These are phyloP conservation scores for Acrocalymma vagum DNA, from an alignment of 2,329 filamentous ascomycete species.

Conservation along the genomic window DNA sequence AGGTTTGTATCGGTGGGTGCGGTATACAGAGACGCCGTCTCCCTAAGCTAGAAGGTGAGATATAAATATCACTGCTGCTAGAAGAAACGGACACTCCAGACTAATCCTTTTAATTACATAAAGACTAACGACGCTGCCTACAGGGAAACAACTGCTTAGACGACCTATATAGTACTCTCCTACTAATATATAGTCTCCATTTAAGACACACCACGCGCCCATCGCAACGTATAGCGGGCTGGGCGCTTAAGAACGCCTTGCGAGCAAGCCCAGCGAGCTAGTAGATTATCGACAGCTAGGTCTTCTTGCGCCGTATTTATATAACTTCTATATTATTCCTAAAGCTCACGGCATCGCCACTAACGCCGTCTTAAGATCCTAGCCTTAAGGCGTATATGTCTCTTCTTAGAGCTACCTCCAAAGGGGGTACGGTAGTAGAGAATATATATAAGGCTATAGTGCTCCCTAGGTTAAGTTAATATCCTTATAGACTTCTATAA, in stretches of 20 bases:
- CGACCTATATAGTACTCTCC: neutral
- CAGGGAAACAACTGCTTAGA: conserved; percentile 1
- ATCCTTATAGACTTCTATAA: conserved; percentile 1
- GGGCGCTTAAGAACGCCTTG: conserved; percentile 1
- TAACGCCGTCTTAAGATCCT: conserved; percentile 1
- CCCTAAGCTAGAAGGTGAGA: conserved; percentile 1
- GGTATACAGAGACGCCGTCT: conserved; percentile 2
- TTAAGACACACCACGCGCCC: conserved; percentile 3
- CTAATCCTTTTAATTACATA: conserved; percentile 3
- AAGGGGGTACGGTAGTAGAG: neutral
- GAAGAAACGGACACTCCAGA: conserved; percentile 4
- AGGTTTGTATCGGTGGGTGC: conserved; percentile 1
- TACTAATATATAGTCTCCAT: conserved; percentile 1
- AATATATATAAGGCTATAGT: conserved; percentile 3
- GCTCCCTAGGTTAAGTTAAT: neutral
- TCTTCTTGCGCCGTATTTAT: conserved; percentile 5
- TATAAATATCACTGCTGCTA: neutral
- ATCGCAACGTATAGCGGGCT: neutral
- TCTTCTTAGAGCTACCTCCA: neutral
- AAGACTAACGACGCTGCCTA: neutral
- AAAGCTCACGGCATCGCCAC: conserved; percentile 2
- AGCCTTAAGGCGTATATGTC: conserved; percentile 1
- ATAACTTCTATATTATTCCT: conserved; percentile 4
- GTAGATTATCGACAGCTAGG: conserved; percentile 1
- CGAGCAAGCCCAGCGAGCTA: conserved; percentile 1